Evolutionary conservation across 1,139 yeast species (phyloP), one percentile per base, ranked within the genome.

Genomic region (Kodamaea alishanica): DNA sequence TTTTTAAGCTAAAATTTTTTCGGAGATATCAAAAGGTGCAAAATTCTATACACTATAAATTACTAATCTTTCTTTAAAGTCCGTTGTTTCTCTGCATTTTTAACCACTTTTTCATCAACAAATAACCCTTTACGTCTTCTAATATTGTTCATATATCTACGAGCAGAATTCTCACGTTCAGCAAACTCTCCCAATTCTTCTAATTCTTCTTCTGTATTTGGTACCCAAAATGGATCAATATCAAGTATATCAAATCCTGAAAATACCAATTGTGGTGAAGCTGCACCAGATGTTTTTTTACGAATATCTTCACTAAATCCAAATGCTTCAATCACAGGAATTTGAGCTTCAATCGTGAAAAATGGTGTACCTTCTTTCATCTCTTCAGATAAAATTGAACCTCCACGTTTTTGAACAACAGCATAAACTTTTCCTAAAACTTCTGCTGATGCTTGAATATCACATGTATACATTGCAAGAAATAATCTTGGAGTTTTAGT

Each of bases 281-380:
- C 98, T 5, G 97, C 95, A 39, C 99, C 99, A 1, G 96, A 86
- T 0, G 98, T 90, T 51, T 79, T 79, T 65, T 89, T 92, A 45
- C 98, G 74, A 35, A 94, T 87, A 50, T 92, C 97, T 52, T 92
- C 97, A 37, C 96, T 82, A 54, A 94, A 89, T 2, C 98, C 98
- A 68, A 92, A 90, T 1, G 97, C 96, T 58, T 92, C 97, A 9
- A 87, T 84, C 10, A 94, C 97, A 0, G 99, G 98, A 28, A 94
- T 70, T 40, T 81, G 68, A 0, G 98, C 96, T 24, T 75, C 80
- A 43, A 94, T 80, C 12, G 88, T 85, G 70, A 90, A 94, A 54
- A 92, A 89, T 23, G 97, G 96, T 0, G 98, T 92, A 9, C 98
- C 98, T 58, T 94, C 98, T 55, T 90, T 89, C 90, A 92, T 82